phyloP scores from a whole-genome alignment of 106 monocot species.

The Dendrobium chrysotoxum region DNA sequence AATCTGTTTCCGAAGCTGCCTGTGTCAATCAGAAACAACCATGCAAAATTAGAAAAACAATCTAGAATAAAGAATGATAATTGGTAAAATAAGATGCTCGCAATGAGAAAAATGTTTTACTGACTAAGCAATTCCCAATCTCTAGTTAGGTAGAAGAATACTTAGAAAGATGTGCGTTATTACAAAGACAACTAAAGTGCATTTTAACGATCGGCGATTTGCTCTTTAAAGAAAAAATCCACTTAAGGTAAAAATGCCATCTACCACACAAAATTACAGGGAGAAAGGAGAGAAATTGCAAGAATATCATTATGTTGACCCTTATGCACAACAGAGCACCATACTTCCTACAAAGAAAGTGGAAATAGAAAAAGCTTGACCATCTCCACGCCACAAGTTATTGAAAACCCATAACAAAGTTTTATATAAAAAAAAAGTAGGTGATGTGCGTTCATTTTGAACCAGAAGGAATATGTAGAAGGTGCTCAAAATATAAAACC shows the following conservation, averaged over 20 bases:
- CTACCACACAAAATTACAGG: background rate
- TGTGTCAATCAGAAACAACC: slow-evolving; percentile 21
- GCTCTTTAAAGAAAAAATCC: background rate
- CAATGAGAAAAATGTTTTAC: background rate
- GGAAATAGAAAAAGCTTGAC: background rate
- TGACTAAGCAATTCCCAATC: background rate
- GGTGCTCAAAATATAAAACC: background rate
- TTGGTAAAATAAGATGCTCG: background rate
- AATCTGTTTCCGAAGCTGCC: slow-evolving; percentile 94
- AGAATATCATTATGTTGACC: background rate
- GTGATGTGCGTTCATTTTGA: background rate
- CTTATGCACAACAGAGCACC: background rate
- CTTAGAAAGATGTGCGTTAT: background rate
- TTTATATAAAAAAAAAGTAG: background rate
- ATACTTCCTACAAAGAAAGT: background rate
- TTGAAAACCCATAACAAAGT: no score
- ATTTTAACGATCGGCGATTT: background rate
- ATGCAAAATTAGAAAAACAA: background rate
- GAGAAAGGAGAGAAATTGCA: background rate
- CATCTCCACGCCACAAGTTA: background rate
- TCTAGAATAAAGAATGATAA: background rate
- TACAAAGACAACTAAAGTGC: background rate
- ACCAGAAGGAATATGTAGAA: background rate
- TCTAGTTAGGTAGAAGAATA: background rate
- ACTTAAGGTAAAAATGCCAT: background rate